Base-by-base conservation (phyloP, 768 basidiomycete genomes). In the Lyophyllum decastes region DNA sequence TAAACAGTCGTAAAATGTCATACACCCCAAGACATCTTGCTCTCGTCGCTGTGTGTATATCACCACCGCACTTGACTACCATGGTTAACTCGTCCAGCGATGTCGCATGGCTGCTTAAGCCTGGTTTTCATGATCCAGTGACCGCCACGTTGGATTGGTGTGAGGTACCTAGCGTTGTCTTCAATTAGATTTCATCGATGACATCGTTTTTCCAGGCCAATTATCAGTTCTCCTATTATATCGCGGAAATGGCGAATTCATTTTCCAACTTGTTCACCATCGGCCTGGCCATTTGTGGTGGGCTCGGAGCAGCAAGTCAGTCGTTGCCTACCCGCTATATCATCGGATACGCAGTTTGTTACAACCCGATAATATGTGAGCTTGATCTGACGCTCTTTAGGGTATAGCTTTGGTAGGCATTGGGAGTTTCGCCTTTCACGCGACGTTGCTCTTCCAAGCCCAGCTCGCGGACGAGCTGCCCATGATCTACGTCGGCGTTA, bases 391-490 rank as follows among this genome's bases (percentile, higher is more conserved):
- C 35, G 52, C 27, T 38, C n/a, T 56, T 27, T 52, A 90, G 87
- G 88, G 87, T 3, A 77, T 90, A 57, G 83, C 76, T 17, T 70
- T 90, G 19, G 83, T 92, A 44, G 90, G 89, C n/a, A 58, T 90
- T 12, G 90, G 91, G 19, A 90, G 88, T 66, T 85, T 87, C 64
- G 82, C 85, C 47, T 94, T 94, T 68, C 91, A 94, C 61, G 87
- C 88, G 11, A 91, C 88, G 1, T 75, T 94, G 27, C 75, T 82
- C 38, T 94, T 85, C 69, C 80, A 85, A 61, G 89, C 90, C 10
- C 91, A 94, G 65, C 81, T 90, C 52, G 86, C 88, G 34, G 91
- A 94, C 64, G 91, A 94, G 67, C 75, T 94, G 9, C 90, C 90
- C 1, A 92, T 93, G 90, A 82, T 91, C 54, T 90, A 87, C 66